Evolutionary conservation across 75 land plant genomes (phyloP), one percentile per base, ranked within the genome.

Genomic region (Azolla pinnata): DNA sequence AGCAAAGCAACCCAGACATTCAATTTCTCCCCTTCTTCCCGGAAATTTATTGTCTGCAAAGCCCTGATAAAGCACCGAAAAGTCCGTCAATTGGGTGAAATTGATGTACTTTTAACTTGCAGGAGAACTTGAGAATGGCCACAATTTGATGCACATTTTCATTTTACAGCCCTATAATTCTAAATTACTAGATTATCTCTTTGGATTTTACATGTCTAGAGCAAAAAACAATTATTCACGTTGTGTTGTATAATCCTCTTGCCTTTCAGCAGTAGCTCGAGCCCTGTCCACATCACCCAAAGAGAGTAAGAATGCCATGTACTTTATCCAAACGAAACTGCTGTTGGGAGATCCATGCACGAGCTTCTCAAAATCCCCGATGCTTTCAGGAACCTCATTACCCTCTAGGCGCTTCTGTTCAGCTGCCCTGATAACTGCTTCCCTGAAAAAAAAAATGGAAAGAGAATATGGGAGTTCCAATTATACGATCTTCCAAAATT

Each of bases 211-310:
- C n/a, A n/a, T n/a, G n/a, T n/a, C n/a, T n/a, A n/a, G n/a, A 42
- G 42, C 27, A 60, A 50, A 23, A 60, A 0, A 28, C n/a, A 44
- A 8, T 9, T 44, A 57, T 23, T 57, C n/a, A 57, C 25, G 25
- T 23, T 33, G 4, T 57, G 2, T 2, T 25, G 10, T 44, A 38
- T 57, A 14, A 10, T n/a, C n/a, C n/a, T 57, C n/a, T 57, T 25
- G 88, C 99, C 99, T 81, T 68, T 95, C 88, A 75, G 99, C 97
- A 66, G 86, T 65, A 2, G 72, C 68, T 9, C 99, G 99, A 16
- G 99, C 99, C 61, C 81, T 85, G 59, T 89, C 86, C 40, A 82
- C 64, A 54, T 89, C 91, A 28, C 83, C 91, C 65, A 68, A 54
- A 33, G 67, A 59, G 14, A 93, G 56, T 72, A 78, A 55, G 55